Evolutionary conservation across 139 green algal genomes (phyloP), one percentile per base, ranked within the genome.

Genomic region (Coelastrella sp.): DNA sequence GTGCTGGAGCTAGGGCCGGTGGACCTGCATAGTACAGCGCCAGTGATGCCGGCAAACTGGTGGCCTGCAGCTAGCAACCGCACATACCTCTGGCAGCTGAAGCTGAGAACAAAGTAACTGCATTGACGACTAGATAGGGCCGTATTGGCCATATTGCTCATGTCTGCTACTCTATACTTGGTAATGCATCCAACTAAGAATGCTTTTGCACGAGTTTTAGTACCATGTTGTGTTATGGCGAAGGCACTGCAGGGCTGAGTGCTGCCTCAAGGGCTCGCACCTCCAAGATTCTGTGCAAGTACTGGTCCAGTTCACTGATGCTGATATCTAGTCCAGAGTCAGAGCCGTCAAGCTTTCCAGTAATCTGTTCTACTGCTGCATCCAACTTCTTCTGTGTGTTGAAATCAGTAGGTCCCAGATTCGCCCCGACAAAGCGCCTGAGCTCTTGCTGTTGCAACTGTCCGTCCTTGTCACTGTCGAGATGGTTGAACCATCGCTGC

Each of bases 221-320:
- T 47, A 47, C 32, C 32, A 47, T 47, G 32, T 47, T 47, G 32
- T 47, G 32, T 47, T 47, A 47, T 47, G 32, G 32, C 32, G 32
- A 47, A 47, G 32, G 32, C 32, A 47, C 17, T 85, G 78, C 58
- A 23, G 5, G 68, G 6, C 16, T 54, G 13, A 14, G 13, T 57
- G 79, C 79, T 85, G 19, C 7, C 19, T 11, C 10, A 17, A 66
- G 32, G 32, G 13, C 75, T 80, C 89, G 10, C 61, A 92, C 87
- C 87, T 94, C 11, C 14, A 94, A 68, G 3, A 95, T 57, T 32
- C 64, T 73, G 32, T 92, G 85, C 57, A 96, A 89, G 89, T 94
- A 91, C 17, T 84, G 6, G 56, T 95, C 81, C 23, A 96, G 80
- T 73, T 95, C 93, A 4, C 60, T 32, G 4, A 89, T 79, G 5